Evolutionary conservation across 352 stramenopile genomes (phyloP).

Genomic region (Pythium rishiriense): DNA sequence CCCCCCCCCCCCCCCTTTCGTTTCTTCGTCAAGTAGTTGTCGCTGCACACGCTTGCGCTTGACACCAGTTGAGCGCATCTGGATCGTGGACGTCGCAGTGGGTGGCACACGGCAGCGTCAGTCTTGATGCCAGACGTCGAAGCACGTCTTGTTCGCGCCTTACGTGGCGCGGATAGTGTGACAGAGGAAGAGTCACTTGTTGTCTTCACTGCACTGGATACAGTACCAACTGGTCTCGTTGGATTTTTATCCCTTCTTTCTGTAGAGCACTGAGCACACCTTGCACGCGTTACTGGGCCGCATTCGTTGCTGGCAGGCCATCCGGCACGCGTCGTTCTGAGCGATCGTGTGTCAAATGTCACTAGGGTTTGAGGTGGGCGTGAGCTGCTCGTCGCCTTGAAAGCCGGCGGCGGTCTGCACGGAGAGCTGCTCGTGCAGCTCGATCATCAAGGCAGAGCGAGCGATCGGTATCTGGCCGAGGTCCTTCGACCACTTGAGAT

Average conservation of each 20-base stretch:
- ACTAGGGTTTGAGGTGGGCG: not conserved
- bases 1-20: too few species aligned
- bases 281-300: constrained; percentile 10
- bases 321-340: not conserved
- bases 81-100: not conserved
- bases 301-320: not conserved
- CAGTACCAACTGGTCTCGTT: constrained; percentile 13
- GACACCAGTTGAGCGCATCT: constrained; percentile 4
- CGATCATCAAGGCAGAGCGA: constrained; percentile 3
- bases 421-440: constrained; percentile 18
- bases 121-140: constrained; percentile 16
- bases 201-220: constrained; percentile 6
- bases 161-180: constrained; percentile 3
- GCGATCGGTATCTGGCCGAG: not conserved
- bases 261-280: constrained; percentile 4
- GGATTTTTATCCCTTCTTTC: constrained; percentile 5
- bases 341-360: not conserved
- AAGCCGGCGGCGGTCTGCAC: constrained; percentile 1
- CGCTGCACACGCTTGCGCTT: not conserved
- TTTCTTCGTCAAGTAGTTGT: too few species aligned
- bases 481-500: constrained; percentile 12
- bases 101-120: constrained; percentile 4
- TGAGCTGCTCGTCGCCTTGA: not conserved
- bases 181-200: constrained; percentile 10
- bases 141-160: constrained; percentile 10